A percentile compares a stretch with the other conserved stretches of the same genome.
Evolutionary conservation across 495 filamentous ascomycete species (phyloP).

Genomic region (Evernia prunastri): DNA sequence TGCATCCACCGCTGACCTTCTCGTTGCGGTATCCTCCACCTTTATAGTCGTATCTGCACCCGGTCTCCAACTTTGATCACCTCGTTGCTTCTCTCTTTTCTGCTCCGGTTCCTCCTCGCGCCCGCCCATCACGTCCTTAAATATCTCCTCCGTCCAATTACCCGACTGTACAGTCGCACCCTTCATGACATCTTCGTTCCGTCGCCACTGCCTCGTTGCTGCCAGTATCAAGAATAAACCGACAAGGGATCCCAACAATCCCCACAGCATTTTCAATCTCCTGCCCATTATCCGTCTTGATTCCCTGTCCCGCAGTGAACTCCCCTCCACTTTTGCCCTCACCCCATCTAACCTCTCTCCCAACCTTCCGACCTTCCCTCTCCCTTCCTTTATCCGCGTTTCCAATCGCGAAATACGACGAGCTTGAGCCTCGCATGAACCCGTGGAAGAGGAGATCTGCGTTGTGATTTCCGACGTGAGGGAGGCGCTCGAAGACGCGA

Average conservation of each 20-base stretch:
- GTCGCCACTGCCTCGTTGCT: background rate
- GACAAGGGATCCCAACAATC: conserved; percentile 36
- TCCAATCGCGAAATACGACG: conserved; percentile 58
- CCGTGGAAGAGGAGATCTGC: conserved; percentile 58
- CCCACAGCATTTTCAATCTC: conserved; percentile 57
- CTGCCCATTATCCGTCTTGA: conserved; percentile 64
- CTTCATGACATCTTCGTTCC: background rate
- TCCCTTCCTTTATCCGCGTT: conserved; percentile 55
- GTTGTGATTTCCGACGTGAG: conserved; percentile 55
- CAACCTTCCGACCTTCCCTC: conserved; percentile 56
- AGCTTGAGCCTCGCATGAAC: conserved; percentile 63
- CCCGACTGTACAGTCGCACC: background rate
- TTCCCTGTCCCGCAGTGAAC: conserved; percentile 64
- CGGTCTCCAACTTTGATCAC: background rate
- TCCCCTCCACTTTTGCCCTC: conserved; percentile 56
- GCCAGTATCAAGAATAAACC: conserved; percentile 31
- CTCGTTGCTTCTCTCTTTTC: background rate
- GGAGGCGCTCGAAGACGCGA: conserved; percentile 53
- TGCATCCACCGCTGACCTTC: conserved; percentile 9
- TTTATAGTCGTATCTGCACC: background rate
- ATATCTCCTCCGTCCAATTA: background rate
- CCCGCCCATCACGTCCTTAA: background rate
- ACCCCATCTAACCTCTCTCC: conserved; percentile 60
- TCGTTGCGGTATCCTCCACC: background rate
- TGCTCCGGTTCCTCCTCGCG: background rate